Evolutionary conservation across 1,284 basidiomycete species (phyloP).

Genomic region (Marasmius tenuissimus): DNA sequence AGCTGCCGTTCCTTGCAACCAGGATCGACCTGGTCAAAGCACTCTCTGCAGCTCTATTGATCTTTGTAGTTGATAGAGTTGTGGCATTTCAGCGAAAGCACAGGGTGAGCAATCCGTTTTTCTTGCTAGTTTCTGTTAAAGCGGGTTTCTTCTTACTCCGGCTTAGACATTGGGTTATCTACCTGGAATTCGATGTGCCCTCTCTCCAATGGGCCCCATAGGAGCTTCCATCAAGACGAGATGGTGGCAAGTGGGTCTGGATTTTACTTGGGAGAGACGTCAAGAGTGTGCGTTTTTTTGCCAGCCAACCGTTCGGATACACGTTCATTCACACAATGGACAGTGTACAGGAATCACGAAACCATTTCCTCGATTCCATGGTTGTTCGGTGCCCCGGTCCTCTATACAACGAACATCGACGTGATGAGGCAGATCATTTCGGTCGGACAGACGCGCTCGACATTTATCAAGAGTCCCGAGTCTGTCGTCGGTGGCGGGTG

Average conservation of each 20-base stretch:
- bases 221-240: slow-evolving; percentile 21
- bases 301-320: not conserved
- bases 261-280: slow-evolving; percentile 13
- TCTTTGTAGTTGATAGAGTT: not conserved
- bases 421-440: slow-evolving; percentile 13
- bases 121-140: not conserved
- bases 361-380: slow-evolving; percentile 11
- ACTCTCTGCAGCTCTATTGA: not conserved
- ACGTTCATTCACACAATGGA: not conserved
- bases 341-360: slow-evolving; percentile 11
- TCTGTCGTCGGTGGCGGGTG: slow-evolving; percentile 4
- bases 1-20: not conserved
- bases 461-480: slow-evolving; percentile 6
- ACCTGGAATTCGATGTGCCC: slow-evolving; percentile 25
- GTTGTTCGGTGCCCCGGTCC: slow-evolving; percentile 6
- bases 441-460: not conserved
- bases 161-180: slow-evolving; percentile 16
- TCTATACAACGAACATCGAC: slow-evolving; percentile 12
- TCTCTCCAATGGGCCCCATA: slow-evolving; percentile 22
- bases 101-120: not conserved
- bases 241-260: slow-evolving; percentile 17
- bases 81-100: not conserved
- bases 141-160: not conserved
- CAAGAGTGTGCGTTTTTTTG: slow-evolving; percentile 5
- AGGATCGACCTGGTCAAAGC: not conserved